Conservation (phyloP, 495 filamentous ascomycete species). For the Neurospora terricola region DNA sequence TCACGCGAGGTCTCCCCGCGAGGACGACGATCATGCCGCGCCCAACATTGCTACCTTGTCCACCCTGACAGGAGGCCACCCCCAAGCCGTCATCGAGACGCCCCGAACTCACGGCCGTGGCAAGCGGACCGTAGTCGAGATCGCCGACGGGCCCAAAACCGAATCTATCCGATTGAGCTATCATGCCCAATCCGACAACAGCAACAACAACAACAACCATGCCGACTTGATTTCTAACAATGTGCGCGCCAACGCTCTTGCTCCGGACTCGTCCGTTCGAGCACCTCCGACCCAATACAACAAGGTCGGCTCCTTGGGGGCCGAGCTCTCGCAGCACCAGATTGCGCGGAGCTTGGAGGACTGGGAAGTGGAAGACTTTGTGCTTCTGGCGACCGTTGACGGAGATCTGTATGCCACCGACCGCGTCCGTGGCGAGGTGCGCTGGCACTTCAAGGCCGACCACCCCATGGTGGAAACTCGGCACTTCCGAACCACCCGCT, state of each 20-base stretch:
- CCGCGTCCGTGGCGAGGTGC: constrained; percentile 68
- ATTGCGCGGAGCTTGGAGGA: constrained; percentile 94
- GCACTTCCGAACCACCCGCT: constrained; percentile 66
- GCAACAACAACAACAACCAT: constrained; percentile 24
- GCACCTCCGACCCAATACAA: constrained; percentile 62
- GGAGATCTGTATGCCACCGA: constrained; percentile 90
- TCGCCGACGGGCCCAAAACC: constrained; percentile 3
- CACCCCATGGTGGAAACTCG: constrained; percentile 83
- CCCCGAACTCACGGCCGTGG: constrained; percentile 13
- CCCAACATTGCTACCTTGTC: constrained; percentile 11
- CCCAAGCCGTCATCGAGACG: constrained; percentile 15
- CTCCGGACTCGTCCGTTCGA: constrained; percentile 83
- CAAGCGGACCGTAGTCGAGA: constrained; percentile 13
- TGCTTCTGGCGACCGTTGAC: constrained; percentile 98
- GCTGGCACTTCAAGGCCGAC: constrained; percentile 75
- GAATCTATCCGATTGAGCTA: not conserved
- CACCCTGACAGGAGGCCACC: constrained; percentile 11
- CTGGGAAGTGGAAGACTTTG: constrained; percentile 99
- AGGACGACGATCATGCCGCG: constrained; percentile 20
- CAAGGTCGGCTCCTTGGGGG: constrained; percentile 39
- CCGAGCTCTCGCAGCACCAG: constrained; percentile 66
- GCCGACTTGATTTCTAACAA: constrained; percentile 47
- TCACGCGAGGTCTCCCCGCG: constrained; percentile 20
- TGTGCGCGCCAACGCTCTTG: constrained; percentile 89
- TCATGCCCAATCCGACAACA: not conserved